phyloP scores from a whole-genome alignment of 2,329 filamentous ascomycete genomes.

The Anthostomella pinea region DNA sequence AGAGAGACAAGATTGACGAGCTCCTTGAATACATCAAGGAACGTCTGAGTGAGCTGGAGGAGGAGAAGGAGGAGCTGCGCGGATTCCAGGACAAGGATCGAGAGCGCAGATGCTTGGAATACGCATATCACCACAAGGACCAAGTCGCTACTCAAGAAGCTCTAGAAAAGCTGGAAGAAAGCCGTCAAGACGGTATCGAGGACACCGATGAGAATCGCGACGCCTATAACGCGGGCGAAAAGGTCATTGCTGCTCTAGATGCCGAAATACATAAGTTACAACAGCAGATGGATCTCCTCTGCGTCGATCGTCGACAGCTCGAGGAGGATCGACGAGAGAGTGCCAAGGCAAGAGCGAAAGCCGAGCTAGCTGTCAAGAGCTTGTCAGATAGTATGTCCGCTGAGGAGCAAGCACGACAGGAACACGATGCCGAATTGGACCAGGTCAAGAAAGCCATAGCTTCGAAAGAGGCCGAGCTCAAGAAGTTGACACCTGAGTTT shows the following conservation, averaged over 20 bases:
- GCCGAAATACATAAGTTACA: conserved; percentile 75
- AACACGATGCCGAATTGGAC: conserved; percentile 69
- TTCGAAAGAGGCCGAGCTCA: conserved; percentile 72
- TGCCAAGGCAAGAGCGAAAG: conserved; percentile 76
- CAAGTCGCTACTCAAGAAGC: conserved; percentile 75
- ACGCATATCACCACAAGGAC: conserved; percentile 89
- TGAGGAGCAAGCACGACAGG: conserved; percentile 68
- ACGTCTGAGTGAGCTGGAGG: conserved; percentile 82
- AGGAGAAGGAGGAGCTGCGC: conserved; percentile 93
- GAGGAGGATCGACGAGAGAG: conserved; percentile 86
- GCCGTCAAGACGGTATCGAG: conserved; percentile 77
- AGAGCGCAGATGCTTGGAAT: conserved; percentile 87
- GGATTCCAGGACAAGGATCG: conserved; percentile 94
- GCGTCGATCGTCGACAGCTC: conserved; percentile 79
- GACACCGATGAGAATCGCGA: conserved; percentile 78
- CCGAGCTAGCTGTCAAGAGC: conserved; percentile 80
- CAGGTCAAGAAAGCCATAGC: conserved; percentile 72
- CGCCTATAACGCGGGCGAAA: conserved; percentile 74
- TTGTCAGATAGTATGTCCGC: conserved; percentile 79
- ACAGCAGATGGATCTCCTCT: conserved; percentile 79
- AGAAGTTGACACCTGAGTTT: conserved; percentile 72
- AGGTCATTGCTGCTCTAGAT: conserved; percentile 73
- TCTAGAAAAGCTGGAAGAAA: conserved; percentile 79
- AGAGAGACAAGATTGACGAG: conserved; percentile 91
- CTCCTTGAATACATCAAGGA: conserved; percentile 89